Evolutionary conservation across 129 eudicot genomes (phyloP), one percentile per base, ranked within the genome.

Genomic region (Tagetes patula): DNA sequence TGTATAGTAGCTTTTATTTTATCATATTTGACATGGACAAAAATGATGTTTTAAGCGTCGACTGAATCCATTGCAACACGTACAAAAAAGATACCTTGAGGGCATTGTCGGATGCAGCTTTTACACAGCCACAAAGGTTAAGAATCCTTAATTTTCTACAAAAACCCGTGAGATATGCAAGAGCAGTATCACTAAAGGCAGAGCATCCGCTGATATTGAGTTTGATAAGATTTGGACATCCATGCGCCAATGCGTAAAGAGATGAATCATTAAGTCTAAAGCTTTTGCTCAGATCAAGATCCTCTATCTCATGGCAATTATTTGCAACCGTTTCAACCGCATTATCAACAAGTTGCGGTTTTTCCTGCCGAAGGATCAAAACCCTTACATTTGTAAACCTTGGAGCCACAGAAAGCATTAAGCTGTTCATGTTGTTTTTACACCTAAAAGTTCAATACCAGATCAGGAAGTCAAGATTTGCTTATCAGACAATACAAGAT

Each of bases 71-170:
- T 46, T 10, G 8, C 4, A 46, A 10, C 50, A 10, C 27, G 27
- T 20, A 20, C 27, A 20, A 20, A 20, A 20, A 20, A 20, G 27
- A 20, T 71, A 89, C 96, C 89, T 84, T 87, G 59, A 89, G 70
- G 27, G 96, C 89, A 38, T 70, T 68, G 77, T 89, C 92, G 61
- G 96, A 77, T 69, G 96, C 92, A 65, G 96, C 86, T 76, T 75
- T 84, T 1, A 87, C 92, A 71, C 96, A 89, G n/a, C 96, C 92
- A 79, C 96, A 89, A 52, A 89, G 89, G 74, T 89, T 89, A 34
- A 89, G 64, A 40, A 64, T 34, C 61, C 81, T 89, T 42, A 89
- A 8, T 64, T 89, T 89, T 62, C 84, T 69, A 80, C 96, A 89
- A 46, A 54, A 81, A 3, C 75, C 73, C 3, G 82, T 75, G 61